Base-by-base conservation (phyloP, 139 green algal genomes). In the Pseudopediastrum boryanum region DNA sequence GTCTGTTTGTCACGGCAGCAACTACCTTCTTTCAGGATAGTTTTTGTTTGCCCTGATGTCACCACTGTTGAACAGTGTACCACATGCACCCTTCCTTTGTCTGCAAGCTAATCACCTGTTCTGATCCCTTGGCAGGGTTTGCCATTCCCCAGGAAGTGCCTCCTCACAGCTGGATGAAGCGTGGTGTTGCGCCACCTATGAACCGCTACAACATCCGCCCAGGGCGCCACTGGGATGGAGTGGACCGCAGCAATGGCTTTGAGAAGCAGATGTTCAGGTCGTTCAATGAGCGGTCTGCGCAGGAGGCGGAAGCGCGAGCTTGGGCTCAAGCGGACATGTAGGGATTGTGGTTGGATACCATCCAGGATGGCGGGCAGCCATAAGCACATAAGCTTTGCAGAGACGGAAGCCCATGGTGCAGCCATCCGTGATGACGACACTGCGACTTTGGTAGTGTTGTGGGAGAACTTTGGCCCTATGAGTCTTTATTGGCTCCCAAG, bases 171-270 rank as follows among this genome's bases (percentile, higher is more conserved):
- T 99, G 96, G 96, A 78, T 98, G 12, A 90, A 90, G 51, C 90
- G 95, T 1, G 88, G 88, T 3, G 81, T 98, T 41, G 83, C 87
- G 0, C 74, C 92, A 12, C 90, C 95, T 4, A 68, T 59, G 61
- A 99, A 99, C 77, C 88, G 96, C 42, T 99, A 96, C 82, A 85
- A 84, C 73, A 98, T 99, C 67, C 74, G 80, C 7, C 96, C 96
- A 0, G 96, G 96, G 4, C 88, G 96, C 1, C 96, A 99, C 87
- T 99, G 96, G 96, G 96, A 99, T 71, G 96, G 96, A 0, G 95
- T 98, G 27, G 92, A 98, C 87, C 90, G 96, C 43, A 93, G 84
- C 80, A 99, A 91, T 58, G 96, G 96, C 33, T 98, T 98, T 85
- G 95, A 98, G 88, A 75, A 63, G 48, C 82, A 95, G 23, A 88